Evolutionary conservation across 768 basidiomycete genomes (phyloP).

Genomic region (Lactarius evosmus): DNA sequence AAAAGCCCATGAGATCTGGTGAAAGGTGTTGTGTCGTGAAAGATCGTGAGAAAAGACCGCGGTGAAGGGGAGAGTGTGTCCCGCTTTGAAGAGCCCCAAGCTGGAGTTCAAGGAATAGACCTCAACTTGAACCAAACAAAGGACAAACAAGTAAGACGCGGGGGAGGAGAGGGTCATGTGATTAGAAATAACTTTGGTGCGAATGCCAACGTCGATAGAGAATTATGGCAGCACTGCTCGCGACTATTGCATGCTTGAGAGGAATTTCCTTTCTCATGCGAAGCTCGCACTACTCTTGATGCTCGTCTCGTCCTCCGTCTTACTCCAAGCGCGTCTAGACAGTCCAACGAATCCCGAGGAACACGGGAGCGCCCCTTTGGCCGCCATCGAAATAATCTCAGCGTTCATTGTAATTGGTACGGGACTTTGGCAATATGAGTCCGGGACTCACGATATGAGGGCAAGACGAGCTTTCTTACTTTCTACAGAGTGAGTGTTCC

Average conservation of each 20-base stretch:
- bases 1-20: conserved; percentile 55
- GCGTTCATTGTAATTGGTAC: conserved; percentile 53
- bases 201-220: conserved; percentile 29
- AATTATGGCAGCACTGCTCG: conserved; percentile 49
- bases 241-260: conserved; percentile 77
- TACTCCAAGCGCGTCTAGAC: conserved; percentile 52
- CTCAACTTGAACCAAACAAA: conserved; percentile 22
- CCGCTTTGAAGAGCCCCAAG: not conserved
- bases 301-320: conserved; percentile 58
- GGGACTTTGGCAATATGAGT: conserved; percentile 65
- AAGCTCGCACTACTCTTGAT: conserved; percentile 64
- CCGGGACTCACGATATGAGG: conserved; percentile 53
- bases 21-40: not conserved
- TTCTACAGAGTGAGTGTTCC: conserved; percentile 50
- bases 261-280: conserved; percentile 67
- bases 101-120: not conserved
- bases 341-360: conserved; percentile 26
- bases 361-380: conserved; percentile 43
- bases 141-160: conserved; percentile 19
- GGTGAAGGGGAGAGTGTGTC: not conserved
- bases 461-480: conserved; percentile 57
- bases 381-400: conserved; percentile 50
- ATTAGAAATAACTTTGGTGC: not conserved
- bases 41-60: not conserved
- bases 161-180: conserved; percentile 2